Conservation (phyloP, 768 basidiomycete genomes). For the Russula earlei region DNA sequence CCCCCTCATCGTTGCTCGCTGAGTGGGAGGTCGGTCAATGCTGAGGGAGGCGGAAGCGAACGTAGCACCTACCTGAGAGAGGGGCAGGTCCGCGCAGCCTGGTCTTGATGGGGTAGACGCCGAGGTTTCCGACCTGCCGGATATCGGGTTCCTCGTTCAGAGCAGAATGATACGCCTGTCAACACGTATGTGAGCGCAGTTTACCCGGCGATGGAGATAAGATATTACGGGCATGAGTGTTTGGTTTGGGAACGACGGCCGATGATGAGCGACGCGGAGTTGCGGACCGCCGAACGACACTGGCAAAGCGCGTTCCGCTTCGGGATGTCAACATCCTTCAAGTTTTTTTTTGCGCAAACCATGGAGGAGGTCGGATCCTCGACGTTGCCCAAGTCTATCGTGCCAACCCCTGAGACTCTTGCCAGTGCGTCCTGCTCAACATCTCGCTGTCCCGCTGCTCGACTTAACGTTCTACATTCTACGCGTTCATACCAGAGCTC, state of each 20-base stretch:
- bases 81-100: conserved; percentile 90
- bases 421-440: conserved; percentile 45
- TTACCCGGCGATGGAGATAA: background rate
- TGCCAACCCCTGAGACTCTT: conserved; percentile 60
- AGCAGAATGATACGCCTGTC: conserved; percentile 91
- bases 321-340: too few relatives aligned
- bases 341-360: background rate
- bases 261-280: too few relatives aligned
- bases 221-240: conserved; percentile 22
- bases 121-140: conserved; percentile 81
- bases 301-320: too few relatives aligned
- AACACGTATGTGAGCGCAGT: background rate
- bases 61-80: conserved; percentile 38
- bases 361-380: conserved; percentile 38
- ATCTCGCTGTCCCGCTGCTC: background rate
- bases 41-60: conserved; percentile 5
- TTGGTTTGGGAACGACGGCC: too few relatives aligned
- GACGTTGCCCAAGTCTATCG: conserved; percentile 36
- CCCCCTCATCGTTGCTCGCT: conserved; percentile 74
- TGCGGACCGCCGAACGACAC: too few relatives aligned
- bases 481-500: conserved; percentile 48
- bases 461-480: background rate
- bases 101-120: conserved; percentile 84
- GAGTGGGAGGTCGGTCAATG: conserved; percentile 9
- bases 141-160: conserved; percentile 80